Percentiles rank a stretch among this genome's conserved stretches.
Evolutionary conservation across 2,329 filamentous ascomycete genomes (phyloP).

Genomic region (Aspergillus ruber): DNA sequence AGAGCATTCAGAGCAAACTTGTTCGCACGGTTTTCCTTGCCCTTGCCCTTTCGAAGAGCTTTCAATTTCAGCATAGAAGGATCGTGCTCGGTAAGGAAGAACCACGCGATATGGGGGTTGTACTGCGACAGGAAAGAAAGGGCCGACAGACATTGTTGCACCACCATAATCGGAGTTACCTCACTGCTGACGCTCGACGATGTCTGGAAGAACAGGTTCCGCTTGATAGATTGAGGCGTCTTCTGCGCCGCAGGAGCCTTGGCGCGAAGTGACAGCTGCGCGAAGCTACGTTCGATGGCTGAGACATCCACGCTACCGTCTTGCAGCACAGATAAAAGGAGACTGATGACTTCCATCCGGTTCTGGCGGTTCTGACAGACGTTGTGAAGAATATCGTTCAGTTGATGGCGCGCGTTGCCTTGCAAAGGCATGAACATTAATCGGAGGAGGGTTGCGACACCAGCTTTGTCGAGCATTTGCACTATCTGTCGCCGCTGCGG

Average conservation of each 20-base stretch:
- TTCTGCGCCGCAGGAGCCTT: conserved; percentile 73
- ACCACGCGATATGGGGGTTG: conserved; percentile 78
- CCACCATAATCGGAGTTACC: conserved; percentile 87
- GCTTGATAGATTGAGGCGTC: conserved; percentile 74
- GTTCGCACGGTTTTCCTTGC: conserved; percentile 72
- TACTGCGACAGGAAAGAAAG: conserved; percentile 76
- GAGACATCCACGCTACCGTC: conserved; percentile 90
- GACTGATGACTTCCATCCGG: conserved; percentile 85
- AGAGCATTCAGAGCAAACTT: conserved; percentile 91
- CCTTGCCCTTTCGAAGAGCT: conserved; percentile 76
- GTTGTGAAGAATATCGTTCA: conserved; percentile 83
- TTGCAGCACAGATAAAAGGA: conserved; percentile 85
- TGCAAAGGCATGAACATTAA: conserved; percentile 96
- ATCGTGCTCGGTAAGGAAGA: conserved; percentile 94
- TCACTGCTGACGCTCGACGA: conserved; percentile 62
- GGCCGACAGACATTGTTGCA: conserved; percentile 87
- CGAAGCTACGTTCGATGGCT: conserved; percentile 91
- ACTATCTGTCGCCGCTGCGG: conserved; percentile 72
- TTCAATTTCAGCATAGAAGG: conserved; percentile 71
- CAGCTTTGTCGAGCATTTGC: conserved; percentile 94
- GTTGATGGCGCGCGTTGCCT: conserved; percentile 72
- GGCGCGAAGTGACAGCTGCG: conserved; percentile 83
- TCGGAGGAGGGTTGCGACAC: conserved; percentile 91
- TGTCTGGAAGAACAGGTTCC: conserved; percentile 59
- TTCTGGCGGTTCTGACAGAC: conserved; percentile 97